Conservation (phyloP, 305 asterid genomes). For the Fraxinus sp. region DNA sequence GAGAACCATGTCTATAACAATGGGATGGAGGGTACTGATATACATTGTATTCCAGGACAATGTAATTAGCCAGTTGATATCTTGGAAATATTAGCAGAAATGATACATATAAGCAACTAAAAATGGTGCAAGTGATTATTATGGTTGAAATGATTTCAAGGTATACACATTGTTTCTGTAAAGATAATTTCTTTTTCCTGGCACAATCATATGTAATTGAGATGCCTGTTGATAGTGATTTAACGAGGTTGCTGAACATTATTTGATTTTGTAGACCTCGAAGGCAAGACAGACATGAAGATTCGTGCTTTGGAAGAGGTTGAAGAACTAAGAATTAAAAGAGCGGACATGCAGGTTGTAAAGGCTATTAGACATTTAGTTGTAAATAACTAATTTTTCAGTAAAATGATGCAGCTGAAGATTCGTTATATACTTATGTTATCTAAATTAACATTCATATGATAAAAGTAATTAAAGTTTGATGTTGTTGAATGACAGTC, state of each 20-base stretch:
- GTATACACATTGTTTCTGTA: neutral
- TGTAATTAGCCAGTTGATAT: neutral
- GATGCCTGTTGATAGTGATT: constrained; percentile 19
- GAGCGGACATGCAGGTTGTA: constrained; percentile 86
- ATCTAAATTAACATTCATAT: neutral
- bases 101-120: neutral
- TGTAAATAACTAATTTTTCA: neutral
- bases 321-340: constrained; percentile 69
- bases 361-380: constrained; percentile 16
- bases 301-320: constrained; percentile 75
- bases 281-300: constrained; percentile 84
- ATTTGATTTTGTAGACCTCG: constrained; percentile 54
- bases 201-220: neutral
- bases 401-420: constrained; percentile 11
- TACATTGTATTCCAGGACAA: neutral
- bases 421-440: neutral
- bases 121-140: neutral
- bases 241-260: constrained; percentile 15
- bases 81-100: neutral
- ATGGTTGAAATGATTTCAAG: neutral
- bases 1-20: neutral
- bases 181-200: neutral
- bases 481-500: constrained; percentile 51
- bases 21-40: neutral
- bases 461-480: neutral